Conservation (phyloP, 345 rosid species). For the Moricandia arvensis region DNA sequence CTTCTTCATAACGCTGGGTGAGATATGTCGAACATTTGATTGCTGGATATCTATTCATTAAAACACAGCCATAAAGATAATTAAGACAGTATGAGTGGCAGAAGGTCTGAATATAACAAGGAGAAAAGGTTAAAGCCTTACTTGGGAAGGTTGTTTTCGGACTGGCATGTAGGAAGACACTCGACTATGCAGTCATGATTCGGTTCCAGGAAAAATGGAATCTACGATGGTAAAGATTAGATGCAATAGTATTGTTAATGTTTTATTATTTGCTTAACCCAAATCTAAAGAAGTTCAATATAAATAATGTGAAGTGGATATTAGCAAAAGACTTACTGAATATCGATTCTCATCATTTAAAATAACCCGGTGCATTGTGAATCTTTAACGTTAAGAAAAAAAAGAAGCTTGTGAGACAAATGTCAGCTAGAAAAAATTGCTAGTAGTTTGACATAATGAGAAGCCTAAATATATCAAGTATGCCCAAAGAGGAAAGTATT, state of each 20-base stretch:
- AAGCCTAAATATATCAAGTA: too few relatives aligned
- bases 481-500: not conserved
- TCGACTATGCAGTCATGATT: too few relatives aligned
- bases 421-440: not conserved
- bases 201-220: too few relatives aligned
- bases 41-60: too few relatives aligned
- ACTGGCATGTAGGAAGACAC: too few relatives aligned
- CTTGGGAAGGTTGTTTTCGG: too few relatives aligned
- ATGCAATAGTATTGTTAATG: not conserved
- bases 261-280: not conserved
- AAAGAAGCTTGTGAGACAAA: not conserved
- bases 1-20: too few relatives aligned
- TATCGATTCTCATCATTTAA: constrained; percentile 68
- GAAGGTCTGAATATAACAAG: not conserved
- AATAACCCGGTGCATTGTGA: constrained; percentile 79
- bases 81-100: not conserved
- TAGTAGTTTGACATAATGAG: not conserved
- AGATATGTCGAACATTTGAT: too few relatives aligned
- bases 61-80: not conserved
- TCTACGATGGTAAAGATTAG: too few relatives aligned
- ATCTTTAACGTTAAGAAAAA: constrained; percentile 43
- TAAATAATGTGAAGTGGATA: not conserved
- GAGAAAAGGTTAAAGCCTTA: too few relatives aligned
- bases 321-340: constrained; percentile 44
- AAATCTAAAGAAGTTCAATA: not conserved